These are phyloP conservation scores for Pseudogymnoascus destructans DNA, from an alignment of 2,329 filamentous ascomycete genomes.

Conservation along the genomic window DNA sequence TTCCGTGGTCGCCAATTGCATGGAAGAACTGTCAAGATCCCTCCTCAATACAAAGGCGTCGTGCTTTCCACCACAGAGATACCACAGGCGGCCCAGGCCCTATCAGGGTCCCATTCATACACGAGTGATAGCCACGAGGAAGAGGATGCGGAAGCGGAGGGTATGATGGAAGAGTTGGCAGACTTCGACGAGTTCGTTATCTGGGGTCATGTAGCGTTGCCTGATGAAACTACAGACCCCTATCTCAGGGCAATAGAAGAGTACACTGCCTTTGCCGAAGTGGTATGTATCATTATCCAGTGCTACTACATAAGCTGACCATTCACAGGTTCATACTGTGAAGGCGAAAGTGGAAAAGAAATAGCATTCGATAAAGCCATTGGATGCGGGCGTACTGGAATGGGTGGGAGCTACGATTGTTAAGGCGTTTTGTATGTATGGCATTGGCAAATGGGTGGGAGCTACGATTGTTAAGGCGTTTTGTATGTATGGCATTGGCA, in stretches of 20 bases:
- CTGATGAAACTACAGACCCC: constrained; percentile 48
- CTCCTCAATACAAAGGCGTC: constrained; percentile 56
- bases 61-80: constrained; percentile 39
- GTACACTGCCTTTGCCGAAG: constrained; percentile 63
- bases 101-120: constrained; percentile 21
- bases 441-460: not conserved
- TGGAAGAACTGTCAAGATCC: constrained; percentile 53
- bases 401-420: not conserved
- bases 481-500: not conserved
- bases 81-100: constrained; percentile 25
- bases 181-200: constrained; percentile 63
- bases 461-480: not conserved
- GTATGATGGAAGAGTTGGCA: constrained; percentile 48
- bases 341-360: not conserved
- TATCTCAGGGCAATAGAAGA: constrained; percentile 67
- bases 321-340: not conserved
- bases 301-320: not conserved
- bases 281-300: constrained; percentile 32
- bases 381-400: not conserved
- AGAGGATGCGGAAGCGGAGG: constrained; percentile 33
- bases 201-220: constrained; percentile 68
- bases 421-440: not conserved
- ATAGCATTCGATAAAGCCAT: not conserved
- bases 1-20: constrained; percentile 71
- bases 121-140: constrained; percentile 34